These are phyloP conservation scores for Aspergillus novofumigatus DNA, from an alignment of 2,329 filamentous ascomycete species.

Conservation along the genomic window DNA sequence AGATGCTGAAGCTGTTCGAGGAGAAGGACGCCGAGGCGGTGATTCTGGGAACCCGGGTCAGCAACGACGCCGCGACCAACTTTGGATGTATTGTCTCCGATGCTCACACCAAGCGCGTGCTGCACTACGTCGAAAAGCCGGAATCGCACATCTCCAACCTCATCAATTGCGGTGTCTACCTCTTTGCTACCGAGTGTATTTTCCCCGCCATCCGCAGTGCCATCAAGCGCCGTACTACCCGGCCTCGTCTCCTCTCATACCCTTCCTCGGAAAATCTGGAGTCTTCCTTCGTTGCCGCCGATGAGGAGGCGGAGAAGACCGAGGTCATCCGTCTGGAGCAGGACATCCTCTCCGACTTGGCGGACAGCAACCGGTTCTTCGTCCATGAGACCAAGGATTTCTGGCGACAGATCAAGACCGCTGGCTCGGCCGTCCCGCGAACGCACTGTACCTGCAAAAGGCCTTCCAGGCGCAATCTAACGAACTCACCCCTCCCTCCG, in stretches of 20 bases:
- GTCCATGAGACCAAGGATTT: constrained; percentile 99
- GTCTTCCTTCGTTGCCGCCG: constrained; percentile 59
- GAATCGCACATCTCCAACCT: constrained; percentile 96
- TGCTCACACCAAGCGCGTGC: constrained; percentile 84
- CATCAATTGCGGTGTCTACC: constrained; percentile 98
- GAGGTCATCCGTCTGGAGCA: constrained; percentile 93
- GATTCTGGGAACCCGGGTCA: constrained; percentile 87
- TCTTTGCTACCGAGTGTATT: constrained; percentile 92
- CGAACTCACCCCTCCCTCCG: constrained; percentile 77
- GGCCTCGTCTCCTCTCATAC: constrained; percentile 88
- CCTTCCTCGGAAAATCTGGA: constrained; percentile 93
- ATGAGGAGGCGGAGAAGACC: constrained; percentile 71
- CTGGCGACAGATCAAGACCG: constrained; percentile 99
- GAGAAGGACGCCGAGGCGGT: constrained; percentile 96
- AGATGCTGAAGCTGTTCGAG: constrained; percentile 92
- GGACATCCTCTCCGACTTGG: constrained; percentile 91
- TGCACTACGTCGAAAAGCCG: constrained; percentile 99
- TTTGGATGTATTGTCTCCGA: constrained; percentile 98
- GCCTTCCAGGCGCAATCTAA: constrained; percentile 77
- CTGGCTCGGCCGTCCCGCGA: constrained; percentile 92
- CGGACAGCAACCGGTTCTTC: constrained; percentile 96
- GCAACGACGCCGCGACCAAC: constrained; percentile 87
- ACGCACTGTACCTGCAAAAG: constrained; percentile 93
- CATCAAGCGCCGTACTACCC: constrained; percentile 91
- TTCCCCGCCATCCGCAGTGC: constrained; percentile 92